These are phyloP conservation scores for Amanita molliuscula DNA, from an alignment of 768 basidiomycete species.

Conservation along the genomic window DNA sequence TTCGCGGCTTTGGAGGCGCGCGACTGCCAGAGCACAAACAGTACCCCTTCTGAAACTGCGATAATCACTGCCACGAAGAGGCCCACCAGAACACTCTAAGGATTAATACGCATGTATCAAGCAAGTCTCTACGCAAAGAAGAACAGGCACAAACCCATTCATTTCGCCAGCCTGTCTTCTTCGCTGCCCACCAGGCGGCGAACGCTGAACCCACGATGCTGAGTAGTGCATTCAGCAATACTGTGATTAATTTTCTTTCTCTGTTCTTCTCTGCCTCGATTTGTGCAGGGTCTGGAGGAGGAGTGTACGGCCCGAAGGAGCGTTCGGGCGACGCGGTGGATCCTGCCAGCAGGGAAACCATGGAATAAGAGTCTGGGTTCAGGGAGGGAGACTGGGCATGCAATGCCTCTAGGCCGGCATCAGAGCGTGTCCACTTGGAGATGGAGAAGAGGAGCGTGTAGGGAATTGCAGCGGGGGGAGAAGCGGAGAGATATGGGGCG, in stretches of 20 bases:
- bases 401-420: constrained; percentile 30
- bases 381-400: constrained; percentile 31
- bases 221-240: constrained; percentile 60
- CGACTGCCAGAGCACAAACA: constrained; percentile 69
- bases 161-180: constrained; percentile 47
- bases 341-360: constrained; percentile 71
- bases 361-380: constrained; percentile 46
- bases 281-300: constrained; percentile 36
- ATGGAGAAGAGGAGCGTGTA: constrained; percentile 48
- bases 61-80: constrained; percentile 54
- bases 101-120: background rate
- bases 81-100: constrained; percentile 51
- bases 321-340: constrained; percentile 70
- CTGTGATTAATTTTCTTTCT: constrained; percentile 59
- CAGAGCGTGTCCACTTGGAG: constrained; percentile 61
- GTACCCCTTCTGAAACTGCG: constrained; percentile 55
- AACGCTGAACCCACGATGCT: constrained; percentile 58
- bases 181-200: constrained; percentile 67
- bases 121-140: background rate
- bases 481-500: constrained; percentile 23
- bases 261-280: constrained; percentile 32
- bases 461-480: constrained; percentile 39
- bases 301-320: constrained; percentile 44
- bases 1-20: constrained; percentile 15
- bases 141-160: constrained; percentile 56